Conservation (phyloP, 768 basidiomycete species). For the Tylopilus cervinicoccineus region DNA sequence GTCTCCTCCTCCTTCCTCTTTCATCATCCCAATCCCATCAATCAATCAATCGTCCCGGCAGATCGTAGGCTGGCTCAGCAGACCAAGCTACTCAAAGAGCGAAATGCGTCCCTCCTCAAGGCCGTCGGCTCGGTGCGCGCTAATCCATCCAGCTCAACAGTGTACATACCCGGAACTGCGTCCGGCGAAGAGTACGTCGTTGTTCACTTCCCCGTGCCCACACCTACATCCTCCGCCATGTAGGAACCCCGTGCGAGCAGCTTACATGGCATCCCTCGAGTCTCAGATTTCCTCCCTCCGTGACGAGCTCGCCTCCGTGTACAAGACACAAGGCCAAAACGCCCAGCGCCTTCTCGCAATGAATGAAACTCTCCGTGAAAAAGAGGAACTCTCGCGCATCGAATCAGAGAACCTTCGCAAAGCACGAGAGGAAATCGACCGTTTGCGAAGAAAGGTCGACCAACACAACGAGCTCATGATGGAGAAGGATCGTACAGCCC, state of each 20-base stretch:
- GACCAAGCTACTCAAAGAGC: slow-evolving; percentile 86
- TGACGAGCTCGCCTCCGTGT: slow-evolving; percentile 89
- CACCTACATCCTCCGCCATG: slow-evolving; percentile 1
- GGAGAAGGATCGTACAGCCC: slow-evolving; percentile 85
- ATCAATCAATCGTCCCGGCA: slow-evolving; percentile 36
- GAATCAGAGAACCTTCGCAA: slow-evolving; percentile 80
- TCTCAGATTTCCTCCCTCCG: slow-evolving; percentile 89
- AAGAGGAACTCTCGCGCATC: slow-evolving; percentile 81
- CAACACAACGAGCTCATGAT: slow-evolving; percentile 82
- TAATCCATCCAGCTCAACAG: slow-evolving; percentile 60
- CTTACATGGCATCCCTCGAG: slow-evolving; percentile 89
- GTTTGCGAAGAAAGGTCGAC: slow-evolving; percentile 70
- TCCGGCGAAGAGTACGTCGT: slow-evolving; percentile 63
- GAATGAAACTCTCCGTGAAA: slow-evolving; percentile 92
- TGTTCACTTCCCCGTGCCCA: not conserved
- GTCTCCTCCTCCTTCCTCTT: not conserved
- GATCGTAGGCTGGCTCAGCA: slow-evolving; percentile 91
- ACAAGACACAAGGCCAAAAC: slow-evolving; percentile 95
- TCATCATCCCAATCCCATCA: slow-evolving; percentile 2
- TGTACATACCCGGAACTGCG: slow-evolving; percentile 51
- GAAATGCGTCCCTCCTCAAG: slow-evolving; percentile 84
- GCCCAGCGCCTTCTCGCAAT: slow-evolving; percentile 89
- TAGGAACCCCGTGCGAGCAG: slow-evolving; percentile 82
- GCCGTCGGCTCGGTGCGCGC: slow-evolving; percentile 72
- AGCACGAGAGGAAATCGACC: slow-evolving; percentile 67